These are phyloP conservation scores for Drechslerella dactyloides DNA, from an alignment of 2,329 filamentous ascomycete genomes.

Conservation along the genomic window DNA sequence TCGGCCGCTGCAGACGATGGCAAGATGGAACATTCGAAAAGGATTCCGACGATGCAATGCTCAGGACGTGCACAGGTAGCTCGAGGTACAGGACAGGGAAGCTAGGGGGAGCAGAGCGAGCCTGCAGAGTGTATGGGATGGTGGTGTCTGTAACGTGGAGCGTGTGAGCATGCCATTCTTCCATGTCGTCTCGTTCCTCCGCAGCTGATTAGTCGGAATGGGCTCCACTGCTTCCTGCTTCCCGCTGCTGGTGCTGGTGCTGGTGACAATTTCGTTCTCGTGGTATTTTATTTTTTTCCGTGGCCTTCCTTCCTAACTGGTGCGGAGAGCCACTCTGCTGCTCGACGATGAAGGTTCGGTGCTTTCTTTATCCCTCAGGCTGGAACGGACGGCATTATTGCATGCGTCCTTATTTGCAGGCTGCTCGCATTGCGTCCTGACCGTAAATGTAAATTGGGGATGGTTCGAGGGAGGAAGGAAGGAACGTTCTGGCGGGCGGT, in stretches of 20 bases:
- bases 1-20: neutral
- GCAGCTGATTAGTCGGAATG: slow-evolving; percentile 41
- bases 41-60: neutral
- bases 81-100: too few relatives aligned
- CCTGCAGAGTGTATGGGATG: neutral
- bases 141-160: slow-evolving; percentile 37
- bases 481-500: too few relatives aligned
- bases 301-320: neutral
- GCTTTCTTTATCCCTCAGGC: neutral
- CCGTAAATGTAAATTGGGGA: neutral
- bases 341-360: neutral
- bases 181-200: neutral
- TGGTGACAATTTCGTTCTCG: slow-evolving; percentile 1
- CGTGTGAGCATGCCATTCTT: slow-evolving; percentile 6
- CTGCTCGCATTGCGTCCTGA: neutral
- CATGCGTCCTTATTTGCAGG: neutral
- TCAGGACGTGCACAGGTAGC: neutral
- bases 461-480: too few relatives aligned
- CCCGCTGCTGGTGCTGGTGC: neutral
- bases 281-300: slow-evolving; percentile 9
- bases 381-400: neutral
- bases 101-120: too few relatives aligned
- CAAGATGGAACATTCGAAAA: neutral
- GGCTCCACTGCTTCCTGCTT: neutral
- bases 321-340: slow-evolving; percentile 3